Conservation (phyloP, 441 rosid species). For the Lagerstroemia fauriei region DNA sequence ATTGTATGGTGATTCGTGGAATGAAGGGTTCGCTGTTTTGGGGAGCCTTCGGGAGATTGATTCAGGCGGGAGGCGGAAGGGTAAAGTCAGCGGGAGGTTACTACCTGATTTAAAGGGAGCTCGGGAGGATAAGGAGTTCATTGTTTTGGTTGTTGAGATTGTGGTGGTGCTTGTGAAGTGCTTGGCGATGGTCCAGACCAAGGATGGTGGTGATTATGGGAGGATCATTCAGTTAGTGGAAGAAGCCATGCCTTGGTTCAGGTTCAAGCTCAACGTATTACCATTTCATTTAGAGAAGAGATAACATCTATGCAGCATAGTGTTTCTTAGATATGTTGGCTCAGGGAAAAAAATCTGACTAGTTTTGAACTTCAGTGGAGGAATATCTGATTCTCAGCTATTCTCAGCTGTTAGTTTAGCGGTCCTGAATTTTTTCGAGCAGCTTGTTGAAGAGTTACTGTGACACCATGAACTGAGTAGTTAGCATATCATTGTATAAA, state of each 20-base stretch:
- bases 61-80: conserved; percentile 12
- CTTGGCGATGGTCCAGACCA: conserved; percentile 47
- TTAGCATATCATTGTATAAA: not conserved
- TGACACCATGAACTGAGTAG: not conserved
- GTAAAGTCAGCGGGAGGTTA: conserved; percentile 19
- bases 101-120: conserved; percentile 43
- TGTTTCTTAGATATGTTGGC: not conserved
- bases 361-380: not conserved
- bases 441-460: not conserved
- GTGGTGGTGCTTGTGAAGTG: conserved; percentile 57
- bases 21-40: conserved; percentile 55
- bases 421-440: not conserved
- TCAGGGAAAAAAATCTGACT: too few relatives aligned
- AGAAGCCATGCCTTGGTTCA: conserved; percentile 70
- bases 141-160: conserved; percentile 51
- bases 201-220: conserved; percentile 43
- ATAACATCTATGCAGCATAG: not conserved
- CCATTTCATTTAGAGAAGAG: not conserved
- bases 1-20: conserved; percentile 42
- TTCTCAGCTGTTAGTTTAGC: not conserved
- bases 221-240: conserved; percentile 49
- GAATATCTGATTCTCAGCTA: not conserved
- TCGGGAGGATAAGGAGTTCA: conserved; percentile 52
- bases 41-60: conserved; percentile 46
- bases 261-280: conserved; percentile 41